These are phyloP conservation scores for Wickerhamiella musiphila DNA, from an alignment of 805 yeast genomes.

Conservation along the genomic window DNA sequence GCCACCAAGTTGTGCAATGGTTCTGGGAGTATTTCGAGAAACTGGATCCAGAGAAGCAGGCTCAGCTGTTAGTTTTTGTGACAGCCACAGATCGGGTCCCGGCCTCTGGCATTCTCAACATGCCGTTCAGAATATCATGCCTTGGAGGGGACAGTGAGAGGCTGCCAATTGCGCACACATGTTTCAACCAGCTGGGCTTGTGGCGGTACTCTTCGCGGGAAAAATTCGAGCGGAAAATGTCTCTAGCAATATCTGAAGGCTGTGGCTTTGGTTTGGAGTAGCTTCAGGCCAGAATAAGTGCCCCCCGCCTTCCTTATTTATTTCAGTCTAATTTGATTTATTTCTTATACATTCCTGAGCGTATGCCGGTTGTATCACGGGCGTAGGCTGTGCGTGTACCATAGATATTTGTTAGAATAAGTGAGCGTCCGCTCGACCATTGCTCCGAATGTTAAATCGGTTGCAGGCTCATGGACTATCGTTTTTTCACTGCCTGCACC, in stretches of 20 bases:
- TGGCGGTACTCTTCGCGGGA: conserved; percentile 42
- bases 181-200: conserved; percentile 77
- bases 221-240: conserved; percentile 40
- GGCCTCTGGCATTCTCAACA: conserved; percentile 71
- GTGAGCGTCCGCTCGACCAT: too few relatives aligned
- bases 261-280: conserved; percentile 74
- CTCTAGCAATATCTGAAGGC: conserved; percentile 57
- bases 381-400: too few relatives aligned
- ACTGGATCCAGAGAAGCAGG: conserved; percentile 32
- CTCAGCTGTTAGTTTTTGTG: conserved; percentile 51
- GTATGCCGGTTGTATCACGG: too few relatives aligned
- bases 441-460: too few relatives aligned
- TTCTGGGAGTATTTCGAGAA: conserved; percentile 67
- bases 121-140: conserved; percentile 54
- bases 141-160: conserved; percentile 30
- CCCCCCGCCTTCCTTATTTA: too few relatives aligned
- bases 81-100: conserved; percentile 90
- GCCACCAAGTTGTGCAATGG: conserved; percentile 41
- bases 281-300: too few relatives aligned
- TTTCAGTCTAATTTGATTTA: too few relatives aligned
- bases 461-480: too few relatives aligned
- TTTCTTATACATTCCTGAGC: too few relatives aligned
- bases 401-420: too few relatives aligned
- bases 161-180: conserved; percentile 80
- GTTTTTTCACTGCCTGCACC: too few relatives aligned